Conservation (phyloP, 331 rosid species). For the Malus hybrid region DNA sequence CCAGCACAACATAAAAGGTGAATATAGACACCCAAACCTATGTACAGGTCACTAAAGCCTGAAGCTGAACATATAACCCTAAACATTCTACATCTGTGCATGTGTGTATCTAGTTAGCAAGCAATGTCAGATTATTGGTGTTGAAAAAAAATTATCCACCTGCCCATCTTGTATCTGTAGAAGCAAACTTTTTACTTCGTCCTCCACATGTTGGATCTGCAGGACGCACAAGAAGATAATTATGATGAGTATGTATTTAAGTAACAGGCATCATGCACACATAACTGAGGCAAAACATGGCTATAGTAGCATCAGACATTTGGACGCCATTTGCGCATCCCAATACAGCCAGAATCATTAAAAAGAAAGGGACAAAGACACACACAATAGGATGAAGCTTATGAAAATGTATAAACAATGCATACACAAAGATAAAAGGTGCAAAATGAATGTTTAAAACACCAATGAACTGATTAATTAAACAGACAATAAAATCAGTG, state of each 20-base stretch:
- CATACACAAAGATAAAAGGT: background rate
- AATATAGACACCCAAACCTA: background rate
- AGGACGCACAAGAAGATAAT: conserved; percentile 2
- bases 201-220: conserved; percentile 68
- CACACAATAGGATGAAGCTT: background rate
- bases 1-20: background rate
- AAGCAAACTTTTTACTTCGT: conserved; percentile 60
- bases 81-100: background rate
- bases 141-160: conserved; percentile 26
- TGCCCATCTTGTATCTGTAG: conserved; percentile 55
- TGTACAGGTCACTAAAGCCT: background rate
- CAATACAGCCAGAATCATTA: background rate
- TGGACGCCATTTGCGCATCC: background rate
- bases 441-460: background rate
- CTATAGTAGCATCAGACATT: background rate
- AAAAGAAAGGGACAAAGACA: no score
- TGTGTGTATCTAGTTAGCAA: background rate
- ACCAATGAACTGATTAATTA: background rate
- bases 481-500: background rate
- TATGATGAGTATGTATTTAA: background rate
- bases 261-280: background rate
- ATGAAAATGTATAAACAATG: background rate
- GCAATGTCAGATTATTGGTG: background rate
- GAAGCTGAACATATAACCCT: background rate
- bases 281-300: background rate